A percentile compares a stretch with the other conserved stretches of the same genome.
Evolutionary conservation across 805 yeast genomes (phyloP).

Genomic region (Lipomyces yamanashiensis): DNA sequence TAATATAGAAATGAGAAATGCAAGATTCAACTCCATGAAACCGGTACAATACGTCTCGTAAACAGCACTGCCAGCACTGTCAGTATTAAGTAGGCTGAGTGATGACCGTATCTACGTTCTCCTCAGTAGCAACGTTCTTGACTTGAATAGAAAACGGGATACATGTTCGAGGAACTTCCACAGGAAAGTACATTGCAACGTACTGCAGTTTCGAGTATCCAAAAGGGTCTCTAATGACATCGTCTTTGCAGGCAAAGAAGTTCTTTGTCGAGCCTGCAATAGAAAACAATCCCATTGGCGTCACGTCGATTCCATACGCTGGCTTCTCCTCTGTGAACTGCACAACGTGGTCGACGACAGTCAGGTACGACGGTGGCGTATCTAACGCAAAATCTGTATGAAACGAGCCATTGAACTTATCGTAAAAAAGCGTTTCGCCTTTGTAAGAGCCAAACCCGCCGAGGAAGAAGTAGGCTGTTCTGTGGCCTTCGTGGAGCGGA

Average conservation of each 20-base stretch:
- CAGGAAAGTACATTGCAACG: slow-evolving; percentile 12
- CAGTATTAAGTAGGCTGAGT: background rate
- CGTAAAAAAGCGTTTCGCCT: slow-evolving; percentile 8
- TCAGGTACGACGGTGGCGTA: slow-evolving; percentile 3
- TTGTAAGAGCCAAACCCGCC: slow-evolving; percentile 1
- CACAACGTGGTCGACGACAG: slow-evolving; percentile 11
- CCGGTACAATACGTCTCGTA: background rate
- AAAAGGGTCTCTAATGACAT: slow-evolving; percentile 7
- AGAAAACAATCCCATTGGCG: slow-evolving; percentile 4
- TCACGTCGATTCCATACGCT: slow-evolving; percentile 2
- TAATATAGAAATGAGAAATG: background rate
- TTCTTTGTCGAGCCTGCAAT: slow-evolving; percentile 8
- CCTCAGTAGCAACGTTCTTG: background rate
- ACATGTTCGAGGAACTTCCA: slow-evolving; percentile 7
- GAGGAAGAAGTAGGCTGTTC: slow-evolving; percentile 11
- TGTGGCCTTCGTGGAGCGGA: slow-evolving; percentile 13
- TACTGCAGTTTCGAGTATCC: slow-evolving; percentile 7
- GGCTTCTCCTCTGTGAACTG: slow-evolving; percentile 1
- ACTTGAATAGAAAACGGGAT: slow-evolving; percentile 7
- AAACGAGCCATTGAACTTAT: slow-evolving; percentile 4
- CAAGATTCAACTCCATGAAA: background rate
- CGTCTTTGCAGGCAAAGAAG: slow-evolving; percentile 13
- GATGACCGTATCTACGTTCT: too few relatives aligned
- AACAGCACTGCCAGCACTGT: background rate
- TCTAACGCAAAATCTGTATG: slow-evolving; percentile 4